These are phyloP conservation scores for Dictyostelium firmibasis DNA, from an alignment of 78 protist genomes.

Conservation along the genomic window DNA sequence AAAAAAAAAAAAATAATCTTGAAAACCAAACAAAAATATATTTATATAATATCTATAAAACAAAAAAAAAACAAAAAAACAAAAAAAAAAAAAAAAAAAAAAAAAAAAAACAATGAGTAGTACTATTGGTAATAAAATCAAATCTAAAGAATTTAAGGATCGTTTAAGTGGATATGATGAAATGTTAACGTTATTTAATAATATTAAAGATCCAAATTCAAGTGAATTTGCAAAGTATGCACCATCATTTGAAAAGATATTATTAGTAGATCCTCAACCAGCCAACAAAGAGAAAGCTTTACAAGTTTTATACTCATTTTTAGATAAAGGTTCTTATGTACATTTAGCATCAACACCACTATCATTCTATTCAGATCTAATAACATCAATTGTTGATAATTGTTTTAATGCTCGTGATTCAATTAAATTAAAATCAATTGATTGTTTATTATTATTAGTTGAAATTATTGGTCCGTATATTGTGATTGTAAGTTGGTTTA, in stretches of 20 bases:
- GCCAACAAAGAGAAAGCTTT: slow-evolving; percentile 47
- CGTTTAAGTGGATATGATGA: slow-evolving; percentile 60
- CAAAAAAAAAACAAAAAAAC: neutral
- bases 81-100: neutral
- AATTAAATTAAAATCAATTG: slow-evolving; percentile 27
- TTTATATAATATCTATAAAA: neutral
- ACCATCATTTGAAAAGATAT: slow-evolving; percentile 48
- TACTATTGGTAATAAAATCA: slow-evolving; percentile 18
- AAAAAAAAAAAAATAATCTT: neutral
- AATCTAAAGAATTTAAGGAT: slow-evolving; percentile 68
- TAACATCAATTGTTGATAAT: slow-evolving; percentile 4
- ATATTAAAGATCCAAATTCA: slow-evolving; percentile 1
- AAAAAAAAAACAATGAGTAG: neutral
- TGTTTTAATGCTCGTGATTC: slow-evolving; percentile 26
- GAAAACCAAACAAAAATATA: too few species aligned
- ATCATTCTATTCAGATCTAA: neutral
- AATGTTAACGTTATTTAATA: slow-evolving; percentile 20
- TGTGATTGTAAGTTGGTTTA: neutral
- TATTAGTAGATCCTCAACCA: slow-evolving; percentile 40
- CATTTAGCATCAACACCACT: neutral
- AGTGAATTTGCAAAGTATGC: slow-evolving; percentile 15
- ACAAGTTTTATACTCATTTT: slow-evolving; percentile 24
- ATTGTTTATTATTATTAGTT: slow-evolving; percentile 24
- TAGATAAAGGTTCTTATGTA: neutral
- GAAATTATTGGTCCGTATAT: slow-evolving; percentile 37